Evolutionary conservation across 208 protist genomes (phyloP), one percentile per base, ranked within the genome.

Genomic region (Crithidia brevicula): DNA sequence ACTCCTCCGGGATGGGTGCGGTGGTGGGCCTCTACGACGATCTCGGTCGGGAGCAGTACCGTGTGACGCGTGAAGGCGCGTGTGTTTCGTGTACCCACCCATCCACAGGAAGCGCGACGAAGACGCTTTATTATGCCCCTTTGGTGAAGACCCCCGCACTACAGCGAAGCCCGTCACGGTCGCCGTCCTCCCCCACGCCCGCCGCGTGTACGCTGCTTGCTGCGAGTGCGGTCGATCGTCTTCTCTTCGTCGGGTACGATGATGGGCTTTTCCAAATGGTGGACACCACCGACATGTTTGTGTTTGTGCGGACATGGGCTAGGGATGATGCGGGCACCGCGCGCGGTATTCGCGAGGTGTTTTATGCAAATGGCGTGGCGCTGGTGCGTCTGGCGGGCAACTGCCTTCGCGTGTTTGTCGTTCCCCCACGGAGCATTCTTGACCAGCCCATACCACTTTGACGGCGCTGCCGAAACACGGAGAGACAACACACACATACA

Each of bases 261-360:
- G 79, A 93, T 57, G 89, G 91, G 0, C 64, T 94, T 3, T 51
- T 94, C 33, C 91, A 96, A 76, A 57, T 94, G 47, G 64, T 96
- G 20, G 91, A 96, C 72, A 86, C 79, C 11, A 76, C 84, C 4
- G 67, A 75, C 49, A 69, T 75, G 52, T 80, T 86, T 18, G 72
- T 96, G 18, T 93, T 89, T 68, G 51, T 67, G 10, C 87, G 91
- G 0, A 50, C 83, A 20, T 83, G 80, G 76, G 65, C 54, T 15
- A 58, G 22, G 22, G 43, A 71, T 38, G 25, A 40, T 22, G 20
- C 9, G 0, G 70, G 70, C 18, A 27, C 45, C 11, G n/a, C 43
- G 16, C 49, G 38, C 40, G 56, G 38, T 15, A 54, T 81, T 30
- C 45, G 38, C 9, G 71, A 68, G 23, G 34, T 75, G 34, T 33